Evolutionary conservation across 371 early-diverging fungal genomes (phyloP).

Genomic region (Mucor ambiguus): DNA sequence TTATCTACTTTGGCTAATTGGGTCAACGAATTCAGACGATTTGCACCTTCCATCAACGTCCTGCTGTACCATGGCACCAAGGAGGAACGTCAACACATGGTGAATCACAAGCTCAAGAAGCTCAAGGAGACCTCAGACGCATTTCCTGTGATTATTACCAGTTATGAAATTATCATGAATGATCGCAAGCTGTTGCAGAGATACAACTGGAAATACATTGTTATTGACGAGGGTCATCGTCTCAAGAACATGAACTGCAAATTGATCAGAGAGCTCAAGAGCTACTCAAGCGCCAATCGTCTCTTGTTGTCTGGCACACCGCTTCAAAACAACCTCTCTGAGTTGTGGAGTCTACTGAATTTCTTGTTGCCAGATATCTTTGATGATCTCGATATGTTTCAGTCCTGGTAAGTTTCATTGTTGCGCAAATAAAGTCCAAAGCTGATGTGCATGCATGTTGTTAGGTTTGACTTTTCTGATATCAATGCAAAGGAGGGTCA

Average conservation of each 20-base stretch:
- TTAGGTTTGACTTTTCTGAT: constrained; percentile 80
- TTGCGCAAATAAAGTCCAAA: not conserved
- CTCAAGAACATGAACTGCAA: constrained; percentile 94
- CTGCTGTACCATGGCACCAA: constrained; percentile 90
- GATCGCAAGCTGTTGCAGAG: constrained; percentile 74
- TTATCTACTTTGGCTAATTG: constrained; percentile 97
- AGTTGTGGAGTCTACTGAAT: constrained; percentile 95
- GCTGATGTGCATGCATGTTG: not conserved
- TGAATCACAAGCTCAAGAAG: constrained; percentile 68
- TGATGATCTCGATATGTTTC: constrained; percentile 82
- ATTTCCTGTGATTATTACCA: constrained; percentile 87
- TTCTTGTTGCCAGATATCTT: constrained; percentile 92
- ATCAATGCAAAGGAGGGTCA: constrained; percentile 69
- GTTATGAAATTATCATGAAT: constrained; percentile 91
- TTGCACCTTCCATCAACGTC: constrained; percentile 87
- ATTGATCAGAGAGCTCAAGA: constrained; percentile 85
- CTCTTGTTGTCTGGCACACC: constrained; percentile 94
- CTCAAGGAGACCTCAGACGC: constrained; percentile 49
- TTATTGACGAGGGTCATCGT: constrained; percentile 97
- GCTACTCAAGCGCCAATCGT: constrained; percentile 83
- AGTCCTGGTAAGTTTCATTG: constrained; percentile 63
- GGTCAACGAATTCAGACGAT: constrained; percentile 93
- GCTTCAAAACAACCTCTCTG: constrained; percentile 91
- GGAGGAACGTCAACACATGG: constrained; percentile 76
- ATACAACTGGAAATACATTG: constrained; percentile 86